phyloP scores from a whole-genome alignment of 768 basidiomycete genomes.

The Serendipita sp. region DNA sequence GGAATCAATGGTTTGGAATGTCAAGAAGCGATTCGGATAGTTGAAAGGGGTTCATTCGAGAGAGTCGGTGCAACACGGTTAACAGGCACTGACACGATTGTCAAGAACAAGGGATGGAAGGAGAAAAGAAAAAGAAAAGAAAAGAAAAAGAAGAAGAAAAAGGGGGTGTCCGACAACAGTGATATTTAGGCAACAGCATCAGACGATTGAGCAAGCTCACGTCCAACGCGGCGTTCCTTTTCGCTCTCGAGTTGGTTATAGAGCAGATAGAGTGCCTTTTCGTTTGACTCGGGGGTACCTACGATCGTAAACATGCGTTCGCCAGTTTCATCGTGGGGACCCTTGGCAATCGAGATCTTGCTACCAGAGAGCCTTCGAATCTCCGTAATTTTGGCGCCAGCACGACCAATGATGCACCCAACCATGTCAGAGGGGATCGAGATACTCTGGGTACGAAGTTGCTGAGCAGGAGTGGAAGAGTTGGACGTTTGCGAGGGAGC shows the following conservation, averaged over 20 bases:
- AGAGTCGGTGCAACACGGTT: neutral
- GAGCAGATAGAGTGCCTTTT: conserved; percentile 91
- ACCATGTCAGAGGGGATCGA: conserved; percentile 99
- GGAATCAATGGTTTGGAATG: neutral
- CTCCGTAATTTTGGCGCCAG: conserved; percentile 83
- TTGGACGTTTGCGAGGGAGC: conserved; percentile 18
- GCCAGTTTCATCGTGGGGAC: conserved; percentile 97
- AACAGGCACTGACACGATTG: too few species aligned
- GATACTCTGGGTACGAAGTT: conserved; percentile 97
- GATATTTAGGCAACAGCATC: neutral
- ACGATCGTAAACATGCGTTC: conserved; percentile 99
- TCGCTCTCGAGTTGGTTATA: conserved; percentile 84
- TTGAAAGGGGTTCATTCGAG: neutral
- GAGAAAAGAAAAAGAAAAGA: too few species aligned
- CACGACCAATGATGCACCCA: conserved; percentile 24
- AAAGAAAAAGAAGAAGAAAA: too few species aligned
- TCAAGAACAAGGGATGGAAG: too few species aligned
- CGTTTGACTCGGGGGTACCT: conserved; percentile 89
- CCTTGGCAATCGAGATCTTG: conserved; percentile 96
- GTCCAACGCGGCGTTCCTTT: conserved; percentile 83
- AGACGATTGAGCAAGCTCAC: conserved; percentile 26
- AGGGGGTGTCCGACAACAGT: neutral
- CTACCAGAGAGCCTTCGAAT: conserved; percentile 95
- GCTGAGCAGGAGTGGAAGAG: conserved; percentile 22
- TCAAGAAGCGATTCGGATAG: neutral